These are phyloP conservation scores for Arthrobotrys pseudoclavata DNA, from an alignment of 2,329 filamentous ascomycete genomes.

Conservation along the genomic window DNA sequence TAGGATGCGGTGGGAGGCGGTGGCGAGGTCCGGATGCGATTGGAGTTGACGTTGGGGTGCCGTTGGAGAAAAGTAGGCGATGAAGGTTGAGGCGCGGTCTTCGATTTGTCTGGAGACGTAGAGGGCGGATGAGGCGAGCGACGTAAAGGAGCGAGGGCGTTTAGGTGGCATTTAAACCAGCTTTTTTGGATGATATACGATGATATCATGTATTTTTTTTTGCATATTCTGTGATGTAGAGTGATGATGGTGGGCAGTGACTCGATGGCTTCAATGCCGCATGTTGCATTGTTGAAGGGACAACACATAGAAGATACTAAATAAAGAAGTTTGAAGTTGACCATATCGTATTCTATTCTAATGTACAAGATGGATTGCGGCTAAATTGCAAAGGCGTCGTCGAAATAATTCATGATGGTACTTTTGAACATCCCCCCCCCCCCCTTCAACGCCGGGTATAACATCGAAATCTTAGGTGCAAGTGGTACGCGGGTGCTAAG, in stretches of 20 bases:
- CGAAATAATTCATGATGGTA: constrained; percentile 34
- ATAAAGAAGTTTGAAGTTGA: neutral
- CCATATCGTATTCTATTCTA: constrained; percentile 47
- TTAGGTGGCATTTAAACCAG: constrained; percentile 59
- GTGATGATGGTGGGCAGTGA: constrained; percentile 33
- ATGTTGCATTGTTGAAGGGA: neutral
- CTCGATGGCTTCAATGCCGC: neutral
- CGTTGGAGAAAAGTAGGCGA: constrained; percentile 69
- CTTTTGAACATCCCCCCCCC: constrained; percentile 31
- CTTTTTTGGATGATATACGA: constrained; percentile 58
- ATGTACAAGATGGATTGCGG: constrained; percentile 41
- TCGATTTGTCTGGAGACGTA: constrained; percentile 68
- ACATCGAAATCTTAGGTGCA: constrained; percentile 20
- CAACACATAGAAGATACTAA: constrained; percentile 15
- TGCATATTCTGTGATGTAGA: neutral
- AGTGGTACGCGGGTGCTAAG: neutral
- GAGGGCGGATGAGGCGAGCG: constrained; percentile 63
- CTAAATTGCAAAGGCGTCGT: constrained; percentile 26
- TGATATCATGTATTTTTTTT: constrained; percentile 62
- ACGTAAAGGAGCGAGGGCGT: constrained; percentile 54
- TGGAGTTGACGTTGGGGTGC: constrained; percentile 67
- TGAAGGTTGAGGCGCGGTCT: constrained; percentile 71
- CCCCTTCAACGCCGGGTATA: constrained; percentile 44
- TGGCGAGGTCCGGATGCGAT: constrained; percentile 67
- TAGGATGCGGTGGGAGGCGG: constrained; percentile 70